Base-by-base conservation (phyloP, 768 basidiomycete genomes). In the Termitomyces sp. region DNA sequence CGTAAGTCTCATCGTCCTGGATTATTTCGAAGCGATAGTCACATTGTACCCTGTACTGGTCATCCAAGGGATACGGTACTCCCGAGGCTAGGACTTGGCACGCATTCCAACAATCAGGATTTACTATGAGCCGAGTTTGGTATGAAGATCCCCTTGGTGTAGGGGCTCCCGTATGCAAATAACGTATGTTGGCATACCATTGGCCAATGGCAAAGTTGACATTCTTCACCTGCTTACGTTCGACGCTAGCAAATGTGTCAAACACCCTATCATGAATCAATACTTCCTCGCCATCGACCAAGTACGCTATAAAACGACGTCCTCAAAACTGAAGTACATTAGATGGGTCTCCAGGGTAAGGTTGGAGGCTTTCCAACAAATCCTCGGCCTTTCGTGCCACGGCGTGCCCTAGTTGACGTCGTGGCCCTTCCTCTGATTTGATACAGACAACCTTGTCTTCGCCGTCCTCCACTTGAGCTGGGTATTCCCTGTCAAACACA, bases 281-380 rank as follows among this genome's bases (percentile, higher is more conserved):
- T 4, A 29, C 3, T n/a, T n/a, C 18, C 1, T n/a, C 6, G 18
- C 6, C 39, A 41, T 18, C 39, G 5, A n/a, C 39, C 5, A 6
- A 18, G n/a, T 14, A 72, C 78, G 24, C 43, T 3, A 44, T 0
- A 14, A 44, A 44, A 1, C 6, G 24, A 13, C 14, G 10, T 0
- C 43, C 24, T 14, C 12, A 4, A 1, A 26, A 24, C 12, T 44
- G 12, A 5, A 44, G 24, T 4, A 44, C 5, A 7, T 44, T 26
- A 1, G 1, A 10, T n/a, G 24, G 24, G 13, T 44, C 12, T 3
- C 43, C 24, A 14, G 24, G 24, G 13, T 44, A 44, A 12, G 24
- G 22, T 12, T 44, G 43, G 4, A 44, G 22, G 3, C 12, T 24
- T 14, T 44, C 43, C 13, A 44, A 8, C 13, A 44, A 6, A 16